Evolutionary conservation across 192 early-diverging fungal genomes (phyloP).

Genomic region (Umbelopsis isabellina): DNA sequence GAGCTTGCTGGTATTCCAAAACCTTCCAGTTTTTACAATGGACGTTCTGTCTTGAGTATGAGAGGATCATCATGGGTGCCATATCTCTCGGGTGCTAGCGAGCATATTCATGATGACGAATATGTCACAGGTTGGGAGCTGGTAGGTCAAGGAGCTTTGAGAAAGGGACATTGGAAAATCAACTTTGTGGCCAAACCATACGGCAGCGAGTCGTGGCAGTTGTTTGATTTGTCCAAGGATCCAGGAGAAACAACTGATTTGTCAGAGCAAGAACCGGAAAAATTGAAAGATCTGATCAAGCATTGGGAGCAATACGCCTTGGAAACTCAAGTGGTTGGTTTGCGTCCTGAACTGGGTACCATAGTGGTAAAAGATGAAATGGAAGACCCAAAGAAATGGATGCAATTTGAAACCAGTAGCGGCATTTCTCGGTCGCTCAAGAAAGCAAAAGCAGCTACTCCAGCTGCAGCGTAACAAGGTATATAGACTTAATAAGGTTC

Average conservation of each 20-base stretch:
- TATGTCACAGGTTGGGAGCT: slow-evolving; percentile 21
- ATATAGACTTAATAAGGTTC: background rate
- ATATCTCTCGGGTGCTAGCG: background rate
- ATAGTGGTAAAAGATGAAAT: slow-evolving; percentile 14
- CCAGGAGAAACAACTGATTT: slow-evolving; percentile 21
- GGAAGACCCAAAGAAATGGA: slow-evolving; percentile 21
- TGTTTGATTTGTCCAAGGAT: background rate
- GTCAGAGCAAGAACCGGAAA: slow-evolving; percentile 18
- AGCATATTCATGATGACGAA: slow-evolving; percentile 12
- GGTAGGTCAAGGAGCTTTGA: slow-evolving; percentile 5
- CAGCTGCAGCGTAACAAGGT: background rate
- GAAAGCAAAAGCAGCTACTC: background rate
- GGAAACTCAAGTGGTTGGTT: slow-evolving; percentile 17
- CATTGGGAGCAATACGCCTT: slow-evolving; percentile 19
- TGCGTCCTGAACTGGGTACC: slow-evolving; percentile 8
- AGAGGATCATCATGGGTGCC: slow-evolving; percentile 19
- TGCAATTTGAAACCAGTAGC: slow-evolving; percentile 15
- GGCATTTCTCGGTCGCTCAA: background rate
- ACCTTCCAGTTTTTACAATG: slow-evolving; percentile 5
- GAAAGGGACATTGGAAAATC: slow-evolving; percentile 22
- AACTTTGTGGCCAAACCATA: slow-evolving; percentile 12
- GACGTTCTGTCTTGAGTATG: slow-evolving; percentile 7
- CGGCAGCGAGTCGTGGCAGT: background rate
- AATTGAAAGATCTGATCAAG: slow-evolving; percentile 14
- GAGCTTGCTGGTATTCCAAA: slow-evolving; percentile 15